Base-by-base conservation (phyloP, 2,329 filamentous ascomycete genomes). In the Phyllosticta citribraziliensis region DNA sequence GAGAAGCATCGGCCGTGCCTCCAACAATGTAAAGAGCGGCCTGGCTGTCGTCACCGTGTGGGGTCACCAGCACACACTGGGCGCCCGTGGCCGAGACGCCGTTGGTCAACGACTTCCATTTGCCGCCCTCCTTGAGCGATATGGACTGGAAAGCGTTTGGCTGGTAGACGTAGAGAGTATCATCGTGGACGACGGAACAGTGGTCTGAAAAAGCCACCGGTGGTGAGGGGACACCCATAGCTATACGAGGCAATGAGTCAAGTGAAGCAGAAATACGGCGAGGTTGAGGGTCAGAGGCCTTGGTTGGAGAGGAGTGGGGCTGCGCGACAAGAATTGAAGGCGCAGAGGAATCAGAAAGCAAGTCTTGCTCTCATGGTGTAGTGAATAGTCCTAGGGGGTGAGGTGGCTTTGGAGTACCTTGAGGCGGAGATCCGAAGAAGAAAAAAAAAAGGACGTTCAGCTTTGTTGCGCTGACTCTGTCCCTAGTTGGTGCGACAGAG, bases 101-200 rank as follows among this genome's bases (percentile, higher is more conserved):
- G 71, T 81, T 81, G 0, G 80, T 69, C 66, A 94, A 73, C 66
- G 79, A 71, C 65, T 82, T 77, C 93, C 93, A 97, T 75, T 84
- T 75, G 56, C 85, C 88, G 57, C 88, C 88, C 65, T 85, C 74
- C 64, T 82, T 75, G 65, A 97, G 76, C 12, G 80, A 74, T 65
- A 97, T 75, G 9, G 88, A 88, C 71, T 91, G 84, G 68, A 97
- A 92, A 27, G 85, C 88, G 55, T 83, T 76, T 9, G 84, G 76
- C 5, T 90, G 89, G 73, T 90, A 96, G 54, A 88, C 86, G 77
- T 95, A 97, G 58, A 97, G 84, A 12, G 86, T 91, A 73, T 91
- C 86, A 70, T 91, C 80, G 77, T 89, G 80, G 64, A 97, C 82
- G 69, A 88, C 84, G 62, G 91, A 91, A 76, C 93, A 97, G 69